Evolutionary conservation across 305 asterid genomes (phyloP), one percentile per base, ranked within the genome.

Genomic region (Rubia balearica): DNA sequence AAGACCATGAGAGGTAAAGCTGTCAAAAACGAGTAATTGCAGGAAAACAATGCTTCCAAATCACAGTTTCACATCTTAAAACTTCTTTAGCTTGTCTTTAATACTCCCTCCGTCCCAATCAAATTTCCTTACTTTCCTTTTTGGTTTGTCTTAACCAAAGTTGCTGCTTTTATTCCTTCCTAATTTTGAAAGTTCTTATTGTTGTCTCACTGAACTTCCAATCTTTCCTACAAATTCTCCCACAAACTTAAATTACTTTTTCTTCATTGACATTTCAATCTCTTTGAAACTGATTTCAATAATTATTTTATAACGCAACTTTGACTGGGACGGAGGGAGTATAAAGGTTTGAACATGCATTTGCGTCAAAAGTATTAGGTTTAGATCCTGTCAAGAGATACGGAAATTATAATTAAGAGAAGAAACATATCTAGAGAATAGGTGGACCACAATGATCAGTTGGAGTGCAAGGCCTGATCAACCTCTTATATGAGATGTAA

Each of bases 1-100:
- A 70, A 75, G 49, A 71, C 66, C 48, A 43, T 71, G 57, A 24
- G 53, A 66, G 38, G 63, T 53, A 65, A 48, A 24, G 6, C 56
- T 68, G 6, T 66, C 51, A 65, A 67, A 33, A 45, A 41, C 42
- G 3, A 76, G 48, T 10, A 48, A 45, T 61, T 40, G 46, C 53
- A 65, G 42, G 43, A 75, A 48, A 19, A 24, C 27, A 24, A 24
- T 11, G 38, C 64, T 21, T 24, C 21, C 45, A 65, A 49, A 49
- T 14, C 57, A 49, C 57, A 49, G 57, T 48, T n/a, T 48, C 19
- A 8, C 63, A 53, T 51, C 62, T 68, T 19, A 30, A 49, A 45
- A 30, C 21, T 68, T 36, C 27, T 41, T 51, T 68, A 8, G 17
- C 45, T 49, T 8, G 19, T 65, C 45, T 41, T 24, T 24, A 24